phyloP scores from a whole-genome alignment of 176 grass and related monocot genomes.

The Aegilops bicornis region DNA sequence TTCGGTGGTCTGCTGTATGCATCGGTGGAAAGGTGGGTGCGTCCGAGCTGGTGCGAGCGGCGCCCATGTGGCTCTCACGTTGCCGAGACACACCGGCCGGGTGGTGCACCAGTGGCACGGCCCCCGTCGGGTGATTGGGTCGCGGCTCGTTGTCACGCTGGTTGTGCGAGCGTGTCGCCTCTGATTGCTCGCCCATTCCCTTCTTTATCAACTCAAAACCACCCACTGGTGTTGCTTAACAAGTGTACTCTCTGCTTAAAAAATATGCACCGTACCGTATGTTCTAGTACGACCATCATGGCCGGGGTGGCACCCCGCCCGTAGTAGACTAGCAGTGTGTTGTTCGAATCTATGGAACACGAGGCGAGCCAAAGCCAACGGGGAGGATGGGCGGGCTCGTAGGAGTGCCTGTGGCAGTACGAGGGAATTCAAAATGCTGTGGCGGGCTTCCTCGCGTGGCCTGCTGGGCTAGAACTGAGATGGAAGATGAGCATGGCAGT shows the following conservation, averaged over 20 bases:
- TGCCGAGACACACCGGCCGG: not conserved
- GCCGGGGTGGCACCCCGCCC: too few relatives aligned
- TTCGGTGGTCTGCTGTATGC: not conserved
- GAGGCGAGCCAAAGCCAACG: too few relatives aligned
- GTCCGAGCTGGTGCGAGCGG: constrained; percentile 15
- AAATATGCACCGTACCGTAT: too few relatives aligned
- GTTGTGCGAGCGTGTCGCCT: not conserved
- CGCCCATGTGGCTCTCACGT: constrained; percentile 34
- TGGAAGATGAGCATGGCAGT: not conserved
- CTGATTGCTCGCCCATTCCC: not conserved
- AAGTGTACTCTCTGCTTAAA: too few relatives aligned
- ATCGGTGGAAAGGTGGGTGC: constrained; percentile 13
- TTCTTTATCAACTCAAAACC: not conserved
- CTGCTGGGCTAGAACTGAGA: not conserved
- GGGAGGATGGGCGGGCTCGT: too few relatives aligned
- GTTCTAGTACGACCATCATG: too few relatives aligned
- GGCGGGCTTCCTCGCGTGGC: not conserved
- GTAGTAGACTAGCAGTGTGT: too few relatives aligned
- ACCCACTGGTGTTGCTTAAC: too few relatives aligned
- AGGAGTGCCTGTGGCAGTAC: too few relatives aligned
- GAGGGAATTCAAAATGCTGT: constrained; percentile 3
- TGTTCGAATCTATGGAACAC: too few relatives aligned
- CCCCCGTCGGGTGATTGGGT: not conserved
- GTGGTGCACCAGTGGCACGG: not conserved
- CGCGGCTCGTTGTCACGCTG: constrained; percentile 4